These are phyloP conservation scores for Penicillium brasilianum DNA, from an alignment of 2,329 filamentous ascomycete species.

Conservation along the genomic window DNA sequence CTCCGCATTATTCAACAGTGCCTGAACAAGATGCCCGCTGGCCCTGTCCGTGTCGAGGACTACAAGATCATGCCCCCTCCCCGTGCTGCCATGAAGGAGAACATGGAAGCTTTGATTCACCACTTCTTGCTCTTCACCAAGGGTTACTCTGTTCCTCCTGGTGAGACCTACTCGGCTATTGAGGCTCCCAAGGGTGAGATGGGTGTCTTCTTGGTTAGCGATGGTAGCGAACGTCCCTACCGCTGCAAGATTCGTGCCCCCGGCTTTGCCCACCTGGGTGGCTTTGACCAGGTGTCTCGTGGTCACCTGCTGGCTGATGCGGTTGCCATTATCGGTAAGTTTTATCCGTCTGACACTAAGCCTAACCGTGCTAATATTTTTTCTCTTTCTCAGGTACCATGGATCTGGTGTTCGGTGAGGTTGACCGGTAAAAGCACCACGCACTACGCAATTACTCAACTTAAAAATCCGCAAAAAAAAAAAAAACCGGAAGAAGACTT, in stretches of 20 bases:
- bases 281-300: slow-evolving; percentile 90
- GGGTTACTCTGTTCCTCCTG: slow-evolving; percentile 94
- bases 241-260: slow-evolving; percentile 96
- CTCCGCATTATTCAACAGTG: slow-evolving; percentile 99
- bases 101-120: slow-evolving; percentile 99
- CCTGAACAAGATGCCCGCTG: slow-evolving; percentile 96
- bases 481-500: slow-evolving; percentile 31
- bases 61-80: slow-evolving; percentile 98
- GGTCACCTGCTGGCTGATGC: slow-evolving; percentile 95
- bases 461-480: slow-evolving; percentile 27
- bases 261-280: slow-evolving; percentile 91
- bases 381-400: slow-evolving; percentile 60
- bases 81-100: slow-evolving; percentile 99
- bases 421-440: slow-evolving; percentile 54
- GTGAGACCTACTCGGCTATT: slow-evolving; percentile 96
- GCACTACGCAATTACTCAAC: slow-evolving; percentile 27
- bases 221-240: slow-evolving; percentile 95
- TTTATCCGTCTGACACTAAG: not conserved
- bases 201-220: slow-evolving; percentile 95
- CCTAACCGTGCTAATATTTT: slow-evolving; percentile 24
- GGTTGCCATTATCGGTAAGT: slow-evolving; percentile 82
- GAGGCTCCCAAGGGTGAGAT: slow-evolving; percentile 99
- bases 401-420: slow-evolving; percentile 85
- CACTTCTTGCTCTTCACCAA: slow-evolving; percentile 99
- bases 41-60: slow-evolving; percentile 93